These are phyloP conservation scores for Gnomoniopsis smithogilvyi DNA, from an alignment of 2,329 filamentous ascomycete species.

Conservation along the genomic window DNA sequence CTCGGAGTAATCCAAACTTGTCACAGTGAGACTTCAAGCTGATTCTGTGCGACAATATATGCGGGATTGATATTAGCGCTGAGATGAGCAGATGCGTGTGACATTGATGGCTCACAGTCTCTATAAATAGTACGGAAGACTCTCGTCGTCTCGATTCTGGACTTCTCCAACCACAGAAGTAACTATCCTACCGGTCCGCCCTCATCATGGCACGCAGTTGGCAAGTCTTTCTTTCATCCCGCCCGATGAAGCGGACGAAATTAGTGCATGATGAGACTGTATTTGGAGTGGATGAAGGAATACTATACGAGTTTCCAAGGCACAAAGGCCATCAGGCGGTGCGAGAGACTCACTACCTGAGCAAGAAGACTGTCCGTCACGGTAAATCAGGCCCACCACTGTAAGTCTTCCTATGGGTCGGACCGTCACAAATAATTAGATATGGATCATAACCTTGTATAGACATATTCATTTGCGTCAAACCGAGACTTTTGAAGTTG, in stretches of 20 bases:
- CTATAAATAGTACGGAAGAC: too few relatives aligned
- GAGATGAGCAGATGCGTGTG: too few relatives aligned
- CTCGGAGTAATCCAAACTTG: too few relatives aligned
- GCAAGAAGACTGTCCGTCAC: not conserved
- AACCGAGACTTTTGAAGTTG: conserved; percentile 12
- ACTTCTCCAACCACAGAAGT: not conserved
- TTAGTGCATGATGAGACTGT: not conserved
- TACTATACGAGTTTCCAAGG: conserved; percentile 3
- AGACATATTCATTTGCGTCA: conserved; percentile 14
- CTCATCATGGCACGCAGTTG: not conserved
- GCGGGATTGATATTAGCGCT: too few relatives aligned
- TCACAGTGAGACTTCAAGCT: too few relatives aligned
- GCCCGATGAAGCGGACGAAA: conserved; percentile 8
- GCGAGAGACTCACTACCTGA: conserved; percentile 8
- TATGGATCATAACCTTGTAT: not conserved
- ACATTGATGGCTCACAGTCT: too few relatives aligned
- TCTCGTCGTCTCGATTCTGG: too few relatives aligned
- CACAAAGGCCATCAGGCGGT: not conserved
- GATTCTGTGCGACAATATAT: too few relatives aligned
- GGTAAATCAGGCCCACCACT: conserved; percentile 13
- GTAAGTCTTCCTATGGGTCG: not conserved
- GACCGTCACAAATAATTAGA: too few relatives aligned
- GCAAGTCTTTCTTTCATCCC: conserved; percentile 14
- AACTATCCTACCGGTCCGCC: not conserved
- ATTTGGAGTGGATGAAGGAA: not conserved